A percentile compares a stretch with the other conserved stretches of the same genome.
Evolutionary conservation across 768 basidiomycete genomes (phyloP).

Genomic region (Cubamyces lactineus): DNA sequence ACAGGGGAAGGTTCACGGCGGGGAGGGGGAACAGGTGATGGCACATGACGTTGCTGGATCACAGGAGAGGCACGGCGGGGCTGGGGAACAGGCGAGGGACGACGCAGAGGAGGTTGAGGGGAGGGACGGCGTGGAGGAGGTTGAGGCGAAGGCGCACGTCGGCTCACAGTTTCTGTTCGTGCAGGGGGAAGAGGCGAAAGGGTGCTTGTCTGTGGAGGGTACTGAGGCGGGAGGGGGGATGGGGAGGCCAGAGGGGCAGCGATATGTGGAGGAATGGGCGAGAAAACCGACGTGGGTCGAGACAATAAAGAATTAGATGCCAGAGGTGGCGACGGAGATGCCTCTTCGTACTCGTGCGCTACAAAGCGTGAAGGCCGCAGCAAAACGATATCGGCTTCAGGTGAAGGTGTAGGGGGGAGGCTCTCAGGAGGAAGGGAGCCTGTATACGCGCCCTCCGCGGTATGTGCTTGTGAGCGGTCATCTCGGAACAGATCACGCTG

Average conservation of each 20-base stretch:
- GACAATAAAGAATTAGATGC: slow-evolving; percentile 15
- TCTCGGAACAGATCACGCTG: not conserved
- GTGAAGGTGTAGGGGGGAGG: not conserved
- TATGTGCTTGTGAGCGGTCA: not conserved
- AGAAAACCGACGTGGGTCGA: slow-evolving; percentile 20
- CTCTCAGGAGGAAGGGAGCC: not conserved
- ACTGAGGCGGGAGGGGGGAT: slow-evolving; percentile 15
- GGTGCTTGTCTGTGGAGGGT: not conserved
- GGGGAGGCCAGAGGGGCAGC: slow-evolving; percentile 4
- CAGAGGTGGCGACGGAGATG: slow-evolving; percentile 21
- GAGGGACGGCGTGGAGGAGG: not conserved
- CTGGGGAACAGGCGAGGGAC: not conserved
- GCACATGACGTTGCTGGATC: not conserved
- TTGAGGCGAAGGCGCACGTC: slow-evolving; percentile 14
- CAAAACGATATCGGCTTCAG: slow-evolving; percentile 8
- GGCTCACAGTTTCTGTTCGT: slow-evolving; percentile 1
- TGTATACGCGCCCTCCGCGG: not conserved
- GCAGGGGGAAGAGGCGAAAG: slow-evolving; percentile 8
- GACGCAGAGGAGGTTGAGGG: too few relatives aligned
- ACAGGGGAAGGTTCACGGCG: slow-evolving; percentile 12
- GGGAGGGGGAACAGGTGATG: not conserved
- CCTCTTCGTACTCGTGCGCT: slow-evolving; percentile 3
- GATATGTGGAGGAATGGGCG: slow-evolving; percentile 3
- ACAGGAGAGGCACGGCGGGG: not conserved
- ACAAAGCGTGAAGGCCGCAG: slow-evolving; percentile 9